A percentile compares a stretch with the other conserved stretches of the same genome.
phyloP scores from a whole-genome alignment of 305 asterid species.

The Nicotiana rustica region DNA sequence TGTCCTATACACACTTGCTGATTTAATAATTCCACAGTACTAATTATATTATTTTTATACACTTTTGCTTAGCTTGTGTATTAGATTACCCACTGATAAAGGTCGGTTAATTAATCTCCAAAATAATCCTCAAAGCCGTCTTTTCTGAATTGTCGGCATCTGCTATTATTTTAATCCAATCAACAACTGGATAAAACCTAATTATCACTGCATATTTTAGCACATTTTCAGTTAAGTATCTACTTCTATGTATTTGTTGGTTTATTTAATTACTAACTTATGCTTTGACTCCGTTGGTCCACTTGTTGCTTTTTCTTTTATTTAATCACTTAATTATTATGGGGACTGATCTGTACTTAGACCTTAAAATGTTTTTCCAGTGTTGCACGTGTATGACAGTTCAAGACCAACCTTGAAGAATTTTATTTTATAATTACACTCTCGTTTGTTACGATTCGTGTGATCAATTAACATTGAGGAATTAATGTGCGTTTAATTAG shows the following conservation, averaged over 20 bases:
- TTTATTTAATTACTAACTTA: too few relatives aligned
- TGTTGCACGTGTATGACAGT: slow-evolving; percentile 25
- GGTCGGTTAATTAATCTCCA: slow-evolving; percentile 30
- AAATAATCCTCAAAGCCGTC: slow-evolving; percentile 36
- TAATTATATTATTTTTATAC: too few relatives aligned
- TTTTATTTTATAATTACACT: not conserved
- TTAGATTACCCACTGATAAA: slow-evolving; percentile 36
- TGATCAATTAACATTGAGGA: not conserved
- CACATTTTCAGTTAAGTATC: not conserved
- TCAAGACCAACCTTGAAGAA: not conserved
- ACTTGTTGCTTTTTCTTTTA: not conserved
- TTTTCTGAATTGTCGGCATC: slow-evolving; percentile 45
- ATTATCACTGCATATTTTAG: not conserved
- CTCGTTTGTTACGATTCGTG: not conserved
- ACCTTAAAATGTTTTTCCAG: not conserved
- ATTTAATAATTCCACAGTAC: not conserved
- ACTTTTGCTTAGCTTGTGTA: not conserved
- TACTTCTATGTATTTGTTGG: not conserved
- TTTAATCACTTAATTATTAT: not conserved
- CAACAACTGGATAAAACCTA: not conserved
- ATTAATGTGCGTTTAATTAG: not conserved
- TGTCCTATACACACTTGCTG: slow-evolving; percentile 30
- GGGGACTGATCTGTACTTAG: not conserved
- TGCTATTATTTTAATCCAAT: not conserved
- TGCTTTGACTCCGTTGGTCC: not conserved